A percentile compares a stretch with the other conserved stretches of the same genome.
These are phyloP conservation scores for Rutstroemia sp. DNA, from an alignment of 2,329 filamentous ascomycete genomes.

Conservation along the genomic window DNA sequence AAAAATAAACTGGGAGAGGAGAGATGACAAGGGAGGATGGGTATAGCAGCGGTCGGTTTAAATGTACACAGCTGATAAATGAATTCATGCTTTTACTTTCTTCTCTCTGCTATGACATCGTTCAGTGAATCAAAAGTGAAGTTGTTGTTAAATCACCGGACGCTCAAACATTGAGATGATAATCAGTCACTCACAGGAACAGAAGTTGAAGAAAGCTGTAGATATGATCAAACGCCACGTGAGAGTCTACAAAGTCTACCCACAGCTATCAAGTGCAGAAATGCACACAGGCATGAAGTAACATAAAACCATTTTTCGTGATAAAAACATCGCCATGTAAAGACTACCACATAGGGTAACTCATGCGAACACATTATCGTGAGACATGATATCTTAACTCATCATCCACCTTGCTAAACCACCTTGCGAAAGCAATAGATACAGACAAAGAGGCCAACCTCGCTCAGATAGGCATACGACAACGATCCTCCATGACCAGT, in stretches of 20 bases:
- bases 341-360: not conserved
- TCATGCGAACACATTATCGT: not conserved
- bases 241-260: not conserved
- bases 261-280: not conserved
- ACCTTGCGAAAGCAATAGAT: not conserved
- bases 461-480: not conserved
- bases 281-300: not conserved
- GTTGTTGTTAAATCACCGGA: too few species aligned
- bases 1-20: too few species aligned
- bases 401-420: not conserved
- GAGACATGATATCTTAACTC: not conserved
- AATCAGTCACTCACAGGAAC: not conserved
- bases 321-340: not conserved
- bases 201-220: not conserved
- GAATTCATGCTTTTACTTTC: too few species aligned
- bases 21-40: too few species aligned
- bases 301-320: not conserved
- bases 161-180: too few species aligned
- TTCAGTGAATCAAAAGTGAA: too few species aligned
- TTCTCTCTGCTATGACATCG: too few species aligned
- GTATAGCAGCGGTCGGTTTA: too few species aligned
- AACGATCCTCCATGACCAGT: not conserved
- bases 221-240: not conserved
- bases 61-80: too few species aligned
- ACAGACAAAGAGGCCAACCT: not conserved